These are phyloP conservation scores for Galerina marginata DNA, from an alignment of 768 basidiomycete species.

Conservation along the genomic window DNA sequence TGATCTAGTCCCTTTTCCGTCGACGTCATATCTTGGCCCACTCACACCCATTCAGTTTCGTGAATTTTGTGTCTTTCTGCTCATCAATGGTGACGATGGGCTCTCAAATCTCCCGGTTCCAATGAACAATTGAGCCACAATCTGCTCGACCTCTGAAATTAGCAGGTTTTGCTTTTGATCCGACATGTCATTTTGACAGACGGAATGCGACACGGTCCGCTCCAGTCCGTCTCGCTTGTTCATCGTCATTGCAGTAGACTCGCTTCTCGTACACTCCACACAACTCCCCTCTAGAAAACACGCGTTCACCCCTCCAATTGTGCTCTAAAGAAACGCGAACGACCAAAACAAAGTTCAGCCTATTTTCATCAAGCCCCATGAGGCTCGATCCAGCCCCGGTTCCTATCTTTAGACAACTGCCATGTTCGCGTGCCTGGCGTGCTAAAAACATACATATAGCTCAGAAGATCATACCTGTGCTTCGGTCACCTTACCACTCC, in stretches of 20 bases:
- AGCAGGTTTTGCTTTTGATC: slow-evolving; percentile 2
- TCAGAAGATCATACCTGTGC: not conserved
- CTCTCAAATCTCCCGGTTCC: not conserved
- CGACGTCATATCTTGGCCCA: no score
- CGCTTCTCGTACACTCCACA: no score
- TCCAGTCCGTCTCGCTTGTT: no score
- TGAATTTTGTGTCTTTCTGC: no score
- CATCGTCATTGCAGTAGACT: no score
- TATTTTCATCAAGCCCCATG: not conserved
- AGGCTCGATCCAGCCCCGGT: not conserved
- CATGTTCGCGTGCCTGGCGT: slow-evolving; percentile 2
- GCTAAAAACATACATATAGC: not conserved
- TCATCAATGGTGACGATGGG: no score
- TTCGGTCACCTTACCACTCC: not conserved
- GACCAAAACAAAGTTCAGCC: no score
- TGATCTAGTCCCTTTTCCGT: no score
- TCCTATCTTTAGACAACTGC: not conserved
- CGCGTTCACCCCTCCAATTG: no score
- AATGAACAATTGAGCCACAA: not conserved
- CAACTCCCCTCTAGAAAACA: no score
- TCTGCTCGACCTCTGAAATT: not conserved
- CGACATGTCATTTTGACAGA: slow-evolving; percentile 1
- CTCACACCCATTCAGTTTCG: no score
- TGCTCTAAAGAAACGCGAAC: no score
- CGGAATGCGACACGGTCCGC: not conserved